These are phyloP conservation scores for Furcasterigmium furcatum DNA, from an alignment of 2,329 filamentous ascomycete species.

Conservation along the genomic window DNA sequence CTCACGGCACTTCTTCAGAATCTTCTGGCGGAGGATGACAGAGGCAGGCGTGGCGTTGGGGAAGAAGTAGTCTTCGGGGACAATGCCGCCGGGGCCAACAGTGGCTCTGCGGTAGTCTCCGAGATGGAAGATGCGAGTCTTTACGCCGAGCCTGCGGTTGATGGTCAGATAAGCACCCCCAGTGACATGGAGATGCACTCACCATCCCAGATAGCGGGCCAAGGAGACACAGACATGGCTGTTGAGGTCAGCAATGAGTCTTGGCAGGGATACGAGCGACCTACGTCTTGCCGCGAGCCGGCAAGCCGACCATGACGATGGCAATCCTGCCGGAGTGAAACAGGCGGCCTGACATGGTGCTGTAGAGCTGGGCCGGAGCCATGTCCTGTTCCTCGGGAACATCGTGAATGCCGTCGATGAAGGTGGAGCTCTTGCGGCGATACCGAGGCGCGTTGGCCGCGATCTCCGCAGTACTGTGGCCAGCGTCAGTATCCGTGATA, in stretches of 20 bases:
- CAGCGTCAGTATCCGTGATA: slow-evolving; percentile 21
- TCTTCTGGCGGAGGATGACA: slow-evolving; percentile 93
- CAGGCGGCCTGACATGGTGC: slow-evolving; percentile 92
- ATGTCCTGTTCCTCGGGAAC: slow-evolving; percentile 75
- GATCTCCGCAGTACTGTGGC: slow-evolving; percentile 77
- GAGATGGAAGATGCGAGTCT: slow-evolving; percentile 95
- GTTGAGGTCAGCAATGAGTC: background rate
- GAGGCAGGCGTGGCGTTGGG: slow-evolving; percentile 90
- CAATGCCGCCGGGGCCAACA: slow-evolving; percentile 75
- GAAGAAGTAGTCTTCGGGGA: slow-evolving; percentile 97
- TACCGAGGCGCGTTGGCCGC: slow-evolving; percentile 88
- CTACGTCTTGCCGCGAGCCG: slow-evolving; percentile 91
- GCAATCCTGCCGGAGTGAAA: slow-evolving; percentile 97
- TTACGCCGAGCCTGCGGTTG: slow-evolving; percentile 76
- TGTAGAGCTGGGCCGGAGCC: slow-evolving; percentile 96
- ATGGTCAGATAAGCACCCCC: slow-evolving; percentile 11
- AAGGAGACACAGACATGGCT: slow-evolving; percentile 95
- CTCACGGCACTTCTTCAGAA: slow-evolving; percentile 93
- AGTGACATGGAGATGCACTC: slow-evolving; percentile 20
- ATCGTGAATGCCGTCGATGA: slow-evolving; percentile 96
- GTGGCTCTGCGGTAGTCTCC: slow-evolving; percentile 95
- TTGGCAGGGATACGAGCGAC: background rate
- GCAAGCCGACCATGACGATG: slow-evolving; percentile 93
- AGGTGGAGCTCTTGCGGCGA: slow-evolving; percentile 89
- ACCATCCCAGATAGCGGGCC: slow-evolving; percentile 90